Evolutionary conservation across 2,329 filamentous ascomycete species (phyloP).

Genomic region (Diaporthe vaccinii): DNA sequence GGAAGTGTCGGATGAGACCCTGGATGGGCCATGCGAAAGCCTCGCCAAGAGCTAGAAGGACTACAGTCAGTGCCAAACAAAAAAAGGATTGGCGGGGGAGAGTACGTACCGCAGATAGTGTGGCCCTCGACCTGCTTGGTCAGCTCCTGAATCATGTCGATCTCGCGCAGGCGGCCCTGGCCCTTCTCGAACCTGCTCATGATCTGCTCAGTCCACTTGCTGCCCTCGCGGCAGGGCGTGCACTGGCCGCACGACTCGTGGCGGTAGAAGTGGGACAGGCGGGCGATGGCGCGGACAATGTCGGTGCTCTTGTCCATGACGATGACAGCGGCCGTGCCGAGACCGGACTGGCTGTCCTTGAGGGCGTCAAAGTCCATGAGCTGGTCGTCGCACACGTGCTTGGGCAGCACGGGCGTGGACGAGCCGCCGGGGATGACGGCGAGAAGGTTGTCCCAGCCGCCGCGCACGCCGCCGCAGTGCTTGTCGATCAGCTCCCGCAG

Average conservation of each 20-base stretch:
- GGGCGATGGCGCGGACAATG: conserved; percentile 92
- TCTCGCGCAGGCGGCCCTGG: conserved; percentile 88
- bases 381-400: conserved; percentile 90
- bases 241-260: conserved; percentile 99
- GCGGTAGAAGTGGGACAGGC: conserved; percentile 96
- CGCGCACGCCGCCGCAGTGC: conserved; percentile 96
- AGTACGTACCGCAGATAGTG: conserved; percentile 89
- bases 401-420: conserved; percentile 95
- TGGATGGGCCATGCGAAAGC: conserved; percentile 99
- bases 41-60: conserved; percentile 82
- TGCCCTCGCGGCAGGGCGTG: conserved; percentile 98
- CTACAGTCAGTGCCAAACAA: no score
- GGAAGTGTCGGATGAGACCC: conserved; percentile 97
- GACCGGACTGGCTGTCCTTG: conserved; percentile 97
- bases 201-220: conserved; percentile 99
- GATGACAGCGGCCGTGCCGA: conserved; percentile 96
- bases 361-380: conserved; percentile 99
- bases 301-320: conserved; percentile 99
- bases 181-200: conserved; percentile 97
- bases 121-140: conserved; percentile 99
- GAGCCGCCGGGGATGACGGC: conserved; percentile 97
- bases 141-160: conserved; percentile 99
- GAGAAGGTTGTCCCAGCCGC: conserved; percentile 97
- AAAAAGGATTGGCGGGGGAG: not conserved
- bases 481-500: conserved; percentile 96